These are phyloP conservation scores for Aspergillus heteromorphus DNA, from an alignment of 495 filamentous ascomycete species.

Conservation along the genomic window DNA sequence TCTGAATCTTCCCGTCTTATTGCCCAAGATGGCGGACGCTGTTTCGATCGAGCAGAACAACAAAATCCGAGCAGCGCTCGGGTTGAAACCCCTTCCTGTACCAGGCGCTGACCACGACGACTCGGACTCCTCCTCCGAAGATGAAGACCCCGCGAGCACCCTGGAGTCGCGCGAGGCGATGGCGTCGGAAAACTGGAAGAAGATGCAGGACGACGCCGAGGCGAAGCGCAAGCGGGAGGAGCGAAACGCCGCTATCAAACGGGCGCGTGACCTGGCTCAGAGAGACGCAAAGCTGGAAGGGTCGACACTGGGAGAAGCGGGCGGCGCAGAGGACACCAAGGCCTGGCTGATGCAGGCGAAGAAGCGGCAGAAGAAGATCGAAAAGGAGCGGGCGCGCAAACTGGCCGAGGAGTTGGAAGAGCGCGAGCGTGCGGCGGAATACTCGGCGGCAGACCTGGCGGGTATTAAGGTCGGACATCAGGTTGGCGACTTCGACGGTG, in stretches of 20 bases:
- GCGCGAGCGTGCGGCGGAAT: slow-evolving; percentile 50
- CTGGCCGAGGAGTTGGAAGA: slow-evolving; percentile 70
- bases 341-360: slow-evolving; percentile 82
- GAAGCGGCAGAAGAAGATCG: slow-evolving; percentile 86
- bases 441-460: slow-evolving; percentile 77
- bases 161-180: slow-evolving; percentile 74
- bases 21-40: slow-evolving; percentile 63
- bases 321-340: slow-evolving; percentile 64
- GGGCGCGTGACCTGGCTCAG: slow-evolving; percentile 76
- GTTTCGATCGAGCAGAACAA: slow-evolving; percentile 92
- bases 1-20: slow-evolving; percentile 1
- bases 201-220: slow-evolving; percentile 53
- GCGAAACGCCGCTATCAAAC: slow-evolving; percentile 74
- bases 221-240: slow-evolving; percentile 74
- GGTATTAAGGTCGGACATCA: slow-evolving; percentile 91
- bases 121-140: slow-evolving; percentile 26
- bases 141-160: slow-evolving; percentile 68
- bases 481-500: slow-evolving; percentile 65
- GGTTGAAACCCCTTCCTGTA: slow-evolving; percentile 85
- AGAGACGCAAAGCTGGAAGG: slow-evolving; percentile 71
- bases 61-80: slow-evolving; percentile 81
- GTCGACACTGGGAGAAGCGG: slow-evolving; percentile 67
- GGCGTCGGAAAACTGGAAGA: slow-evolving; percentile 69
- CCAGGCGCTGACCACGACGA: slow-evolving; percentile 51
- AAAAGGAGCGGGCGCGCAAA: slow-evolving; percentile 66